Conservation (phyloP, 2,329 filamentous ascomycete species). For the Fonsecaea pedrosoi region DNA sequence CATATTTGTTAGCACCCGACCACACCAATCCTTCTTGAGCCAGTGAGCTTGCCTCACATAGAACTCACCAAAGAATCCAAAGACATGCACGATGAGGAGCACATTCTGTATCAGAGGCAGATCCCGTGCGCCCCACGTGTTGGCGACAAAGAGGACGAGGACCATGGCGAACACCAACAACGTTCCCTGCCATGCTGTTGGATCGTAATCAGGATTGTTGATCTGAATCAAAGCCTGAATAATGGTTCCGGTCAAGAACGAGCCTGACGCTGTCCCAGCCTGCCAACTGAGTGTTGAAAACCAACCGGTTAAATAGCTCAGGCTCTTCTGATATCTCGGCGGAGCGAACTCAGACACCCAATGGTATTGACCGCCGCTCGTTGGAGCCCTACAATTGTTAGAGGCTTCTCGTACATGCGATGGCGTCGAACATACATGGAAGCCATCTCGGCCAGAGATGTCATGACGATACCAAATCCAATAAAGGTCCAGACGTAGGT, state of each 20-base stretch:
- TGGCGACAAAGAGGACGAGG: slow-evolving; percentile 52
- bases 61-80: slow-evolving; percentile 44
- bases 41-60: too few species aligned
- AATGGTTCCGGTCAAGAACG: slow-evolving; percentile 56
- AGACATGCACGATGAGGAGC: slow-evolving; percentile 48
- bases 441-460: slow-evolving; percentile 68
- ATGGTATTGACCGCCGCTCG: slow-evolving; percentile 52
- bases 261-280: slow-evolving; percentile 56
- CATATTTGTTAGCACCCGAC: not conserved
- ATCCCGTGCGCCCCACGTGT: slow-evolving; percentile 45
- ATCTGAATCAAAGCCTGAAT: slow-evolving; percentile 55
- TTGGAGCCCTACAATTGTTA: slow-evolving; percentile 54
- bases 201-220: slow-evolving; percentile 50
- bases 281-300: slow-evolving; percentile 60
- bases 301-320: slow-evolving; percentile 62
- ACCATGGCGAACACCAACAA: slow-evolving; percentile 57
- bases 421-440: slow-evolving; percentile 42
- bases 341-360: slow-evolving; percentile 65
- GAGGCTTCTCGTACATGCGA: not conserved
- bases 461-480: slow-evolving; percentile 69
- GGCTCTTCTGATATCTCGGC: slow-evolving; percentile 54
- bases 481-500: slow-evolving; percentile 60
- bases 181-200: slow-evolving; percentile 57
- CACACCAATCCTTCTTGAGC: not conserved
- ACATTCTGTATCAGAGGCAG: slow-evolving; percentile 50